Evolutionary conservation across 2,329 filamentous ascomycete species (phyloP).

Genomic region (Nigrograna mackinnonii): DNA sequence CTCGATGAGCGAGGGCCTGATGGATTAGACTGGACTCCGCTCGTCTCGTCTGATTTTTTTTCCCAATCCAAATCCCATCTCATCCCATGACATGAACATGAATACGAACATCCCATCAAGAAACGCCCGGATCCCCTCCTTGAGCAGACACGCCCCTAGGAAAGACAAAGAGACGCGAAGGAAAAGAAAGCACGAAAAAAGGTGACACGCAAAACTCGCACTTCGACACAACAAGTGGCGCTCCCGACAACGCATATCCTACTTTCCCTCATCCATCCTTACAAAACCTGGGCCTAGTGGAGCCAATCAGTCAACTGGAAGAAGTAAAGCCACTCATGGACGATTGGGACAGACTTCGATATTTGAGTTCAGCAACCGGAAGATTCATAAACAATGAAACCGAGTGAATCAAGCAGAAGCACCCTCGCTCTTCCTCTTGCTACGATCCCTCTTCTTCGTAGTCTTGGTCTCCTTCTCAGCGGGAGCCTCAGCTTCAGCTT

Average conservation of each 20-base stretch:
- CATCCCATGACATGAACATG: background rate
- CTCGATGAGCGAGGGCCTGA: too few species aligned
- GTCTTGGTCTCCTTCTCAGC: conserved; percentile 27
- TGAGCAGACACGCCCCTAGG: background rate
- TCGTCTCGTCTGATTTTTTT: background rate
- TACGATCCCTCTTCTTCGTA: conserved; percentile 34
- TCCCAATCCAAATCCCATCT: background rate
- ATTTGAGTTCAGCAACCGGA: background rate
- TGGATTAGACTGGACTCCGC: too few species aligned
- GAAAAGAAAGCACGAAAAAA: background rate
- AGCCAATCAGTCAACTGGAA: background rate
- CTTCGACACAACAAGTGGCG: too few species aligned
- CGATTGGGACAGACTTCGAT: background rate
- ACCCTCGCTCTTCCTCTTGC: conserved; percentile 38
- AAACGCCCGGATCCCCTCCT: background rate
- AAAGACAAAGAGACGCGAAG: background rate
- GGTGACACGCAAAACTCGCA: too few species aligned
- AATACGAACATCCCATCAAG: background rate
- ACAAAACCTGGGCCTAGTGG: background rate
- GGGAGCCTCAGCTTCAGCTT: conserved; percentile 15
- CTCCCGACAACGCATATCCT: background rate
- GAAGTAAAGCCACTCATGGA: background rate
- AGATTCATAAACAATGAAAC: background rate
- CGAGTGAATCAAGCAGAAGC: conserved; percentile 16
- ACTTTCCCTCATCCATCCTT: background rate